Conservation (phyloP, 179 eudicot genomes). For the Amaranthus tricolor region DNA sequence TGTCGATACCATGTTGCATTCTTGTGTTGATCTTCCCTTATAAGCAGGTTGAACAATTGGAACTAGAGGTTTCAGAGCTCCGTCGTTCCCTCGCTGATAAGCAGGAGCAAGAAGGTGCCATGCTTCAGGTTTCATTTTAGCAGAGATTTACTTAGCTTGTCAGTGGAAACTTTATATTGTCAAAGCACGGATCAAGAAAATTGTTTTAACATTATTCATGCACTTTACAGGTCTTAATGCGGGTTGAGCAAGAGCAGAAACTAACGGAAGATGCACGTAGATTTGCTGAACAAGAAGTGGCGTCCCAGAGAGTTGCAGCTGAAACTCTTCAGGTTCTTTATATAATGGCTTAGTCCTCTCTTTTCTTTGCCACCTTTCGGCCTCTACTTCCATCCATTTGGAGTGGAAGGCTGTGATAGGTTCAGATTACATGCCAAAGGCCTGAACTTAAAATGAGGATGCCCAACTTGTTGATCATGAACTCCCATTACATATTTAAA, state of each 20-base stretch:
- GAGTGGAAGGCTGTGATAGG: neutral
- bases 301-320: slow-evolving; percentile 73
- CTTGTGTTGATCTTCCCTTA: slow-evolving; percentile 23
- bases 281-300: slow-evolving; percentile 95
- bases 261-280: slow-evolving; percentile 98
- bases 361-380: neutral
- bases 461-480: neutral
- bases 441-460: neutral
- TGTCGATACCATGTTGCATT: slow-evolving; percentile 10
- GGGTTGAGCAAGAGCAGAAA: slow-evolving; percentile 97
- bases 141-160: slow-evolving; percentile 15
- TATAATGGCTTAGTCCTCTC: slow-evolving; percentile 10
- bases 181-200: neutral
- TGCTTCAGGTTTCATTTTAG: slow-evolving; percentile 73
- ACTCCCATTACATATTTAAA: neutral
- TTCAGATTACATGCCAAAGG: neutral
- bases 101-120: slow-evolving; percentile 94
- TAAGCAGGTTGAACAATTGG: slow-evolving; percentile 82
- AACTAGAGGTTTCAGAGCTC: slow-evolving; percentile 73
- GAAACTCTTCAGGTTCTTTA: slow-evolving; percentile 71
- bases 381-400: neutral
- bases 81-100: slow-evolving; percentile 69
- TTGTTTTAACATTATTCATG: slow-evolving; percentile 4
- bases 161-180: neutral
- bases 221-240: slow-evolving; percentile 72